Percentiles rank a stretch among this genome's conserved stretches.
These are phyloP conservation scores for Torulaspora pretoriensis DNA, from an alignment of 1,139 yeast genomes.

Conservation along the genomic window DNA sequence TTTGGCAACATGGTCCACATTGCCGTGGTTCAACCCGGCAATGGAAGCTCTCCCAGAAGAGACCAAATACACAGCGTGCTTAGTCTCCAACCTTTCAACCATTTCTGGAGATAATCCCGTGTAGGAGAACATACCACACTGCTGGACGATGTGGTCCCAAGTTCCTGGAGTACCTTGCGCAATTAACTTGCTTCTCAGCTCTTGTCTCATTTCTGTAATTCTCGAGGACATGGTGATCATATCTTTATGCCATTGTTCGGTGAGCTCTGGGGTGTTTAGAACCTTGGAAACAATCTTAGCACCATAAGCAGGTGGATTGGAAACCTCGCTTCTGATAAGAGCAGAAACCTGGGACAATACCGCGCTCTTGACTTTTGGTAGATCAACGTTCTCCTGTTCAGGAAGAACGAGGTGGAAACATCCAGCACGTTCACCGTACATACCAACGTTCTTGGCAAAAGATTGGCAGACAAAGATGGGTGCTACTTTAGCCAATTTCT, in stretches of 20 bases:
- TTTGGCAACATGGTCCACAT: constrained; percentile 74
- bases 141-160: constrained; percentile 91
- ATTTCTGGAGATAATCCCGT: constrained; percentile 80
- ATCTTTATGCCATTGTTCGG: constrained; percentile 80
- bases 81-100: constrained; percentile 71
- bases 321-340: constrained; percentile 76
- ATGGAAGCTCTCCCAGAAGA: constrained; percentile 88
- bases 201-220: constrained; percentile 70
- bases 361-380: constrained; percentile 44
- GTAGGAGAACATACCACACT: constrained; percentile 96
- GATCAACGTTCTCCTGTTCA: constrained; percentile 33
- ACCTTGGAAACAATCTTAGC: constrained; percentile 85
- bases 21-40: constrained; percentile 83
- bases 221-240: constrained; percentile 85
- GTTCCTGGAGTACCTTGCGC: constrained; percentile 73
- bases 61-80: constrained; percentile 75
- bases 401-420: constrained; percentile 73
- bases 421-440: constrained; percentile 97
- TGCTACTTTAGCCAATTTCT: constrained; percentile 38
- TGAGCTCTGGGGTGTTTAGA: constrained; percentile 59
- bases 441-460: constrained; percentile 96
- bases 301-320: constrained; percentile 95
- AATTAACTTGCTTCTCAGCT: constrained; percentile 58
- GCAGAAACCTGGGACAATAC: constrained; percentile 72
- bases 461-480: constrained; percentile 84